A percentile compares a stretch with the other conserved stretches of the same genome.
These are phyloP conservation scores for Pelargonium fulgidum DNA, from an alignment of 441 rosid species.

Conservation along the genomic window DNA sequence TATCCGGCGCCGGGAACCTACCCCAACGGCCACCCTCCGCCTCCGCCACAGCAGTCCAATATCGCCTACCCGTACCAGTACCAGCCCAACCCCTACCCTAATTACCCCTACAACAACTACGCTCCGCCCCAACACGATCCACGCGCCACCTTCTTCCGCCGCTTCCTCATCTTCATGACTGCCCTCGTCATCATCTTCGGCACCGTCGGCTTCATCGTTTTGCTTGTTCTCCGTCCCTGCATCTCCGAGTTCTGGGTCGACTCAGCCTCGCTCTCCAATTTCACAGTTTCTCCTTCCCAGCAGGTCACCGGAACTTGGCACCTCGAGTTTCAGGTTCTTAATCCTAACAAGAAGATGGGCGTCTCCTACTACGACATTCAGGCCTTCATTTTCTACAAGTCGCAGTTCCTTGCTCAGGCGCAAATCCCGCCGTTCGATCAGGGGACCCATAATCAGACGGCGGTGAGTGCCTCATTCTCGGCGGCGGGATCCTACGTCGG, in stretches of 20 bases:
- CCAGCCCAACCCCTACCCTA: constrained; percentile 27
- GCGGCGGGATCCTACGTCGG: constrained; percentile 40
- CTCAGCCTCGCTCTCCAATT: constrained; percentile 51
- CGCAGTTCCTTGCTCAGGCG: constrained; percentile 30
- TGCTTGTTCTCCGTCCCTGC: constrained; percentile 70
- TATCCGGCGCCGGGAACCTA: constrained; percentile 35
- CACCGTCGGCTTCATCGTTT: constrained; percentile 41
- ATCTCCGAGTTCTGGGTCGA: constrained; percentile 42
- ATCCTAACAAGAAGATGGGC: constrained; percentile 69
- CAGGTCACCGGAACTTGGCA: constrained; percentile 47
- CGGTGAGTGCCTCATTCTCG: constrained; percentile 36
- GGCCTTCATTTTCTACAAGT: constrained; percentile 26
- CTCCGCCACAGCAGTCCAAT: constrained; percentile 21
- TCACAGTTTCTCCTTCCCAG: constrained; percentile 40
- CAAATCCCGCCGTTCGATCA: constrained; percentile 58
- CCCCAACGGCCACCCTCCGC: constrained; percentile 36
- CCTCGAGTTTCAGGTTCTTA: constrained; percentile 39
- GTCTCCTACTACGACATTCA: constrained; percentile 35
- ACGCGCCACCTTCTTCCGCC: constrained; percentile 45
- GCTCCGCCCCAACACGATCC: constrained; percentile 34
- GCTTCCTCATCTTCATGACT: constrained; percentile 28
- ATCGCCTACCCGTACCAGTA: constrained; percentile 40
- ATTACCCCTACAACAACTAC: constrained; percentile 31
- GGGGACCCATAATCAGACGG: constrained; percentile 36
- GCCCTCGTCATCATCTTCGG: constrained; percentile 37